Evolutionary conservation across 805 yeast genomes (phyloP), one percentile per base, ranked within the genome.

Genomic region (Isabelozyma gotoi): DNA sequence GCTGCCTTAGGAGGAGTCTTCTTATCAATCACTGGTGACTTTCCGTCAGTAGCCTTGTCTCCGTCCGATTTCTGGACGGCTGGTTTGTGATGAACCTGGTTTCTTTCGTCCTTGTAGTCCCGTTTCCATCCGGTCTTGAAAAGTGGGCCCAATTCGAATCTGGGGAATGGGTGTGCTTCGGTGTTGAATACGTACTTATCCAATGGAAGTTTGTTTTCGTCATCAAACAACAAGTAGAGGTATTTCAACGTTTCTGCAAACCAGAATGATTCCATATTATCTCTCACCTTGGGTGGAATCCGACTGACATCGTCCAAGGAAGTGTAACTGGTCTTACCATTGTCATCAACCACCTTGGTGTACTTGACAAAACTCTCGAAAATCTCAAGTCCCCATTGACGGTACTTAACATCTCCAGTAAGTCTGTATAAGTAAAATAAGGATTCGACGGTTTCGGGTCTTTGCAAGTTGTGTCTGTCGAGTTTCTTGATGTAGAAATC

Each of bases 401-500:
- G 78, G 62, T 88, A 90, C 56, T 84, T 84, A 29, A 78, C 80
- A 57, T 90, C 94, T 19, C 84, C 83, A 1, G 96, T 87, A 51
- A 89, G 71, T 52, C 90, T 80, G 68, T 83, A 91, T 49, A 91
- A 67, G 51, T 85, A 77, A 71, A 84, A 91, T 35, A 91, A 70
- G 1, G 95, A 84, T 65, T 91, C 97, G 2, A 90, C 96, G 2
- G 97, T 88, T 63, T 91, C 97, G 1, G 97, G 97, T 52, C 97
- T 76, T 68, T 90, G 97, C 48, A 91, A 69, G 62, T 89, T 89
- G 63, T 91, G 97, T 40, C 74, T 77, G 62, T 91, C 97, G 12
- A 66, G 60, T 6, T 81, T 82, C 59, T 86, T 86, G 55, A 88
- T 82, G 45, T 51, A 60, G 62, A 88, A 86, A 60, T 88, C 96